Evolutionary conservation across 495 filamentous ascomycete genomes (phyloP).

Genomic region (Penicillium riverlandense): DNA sequence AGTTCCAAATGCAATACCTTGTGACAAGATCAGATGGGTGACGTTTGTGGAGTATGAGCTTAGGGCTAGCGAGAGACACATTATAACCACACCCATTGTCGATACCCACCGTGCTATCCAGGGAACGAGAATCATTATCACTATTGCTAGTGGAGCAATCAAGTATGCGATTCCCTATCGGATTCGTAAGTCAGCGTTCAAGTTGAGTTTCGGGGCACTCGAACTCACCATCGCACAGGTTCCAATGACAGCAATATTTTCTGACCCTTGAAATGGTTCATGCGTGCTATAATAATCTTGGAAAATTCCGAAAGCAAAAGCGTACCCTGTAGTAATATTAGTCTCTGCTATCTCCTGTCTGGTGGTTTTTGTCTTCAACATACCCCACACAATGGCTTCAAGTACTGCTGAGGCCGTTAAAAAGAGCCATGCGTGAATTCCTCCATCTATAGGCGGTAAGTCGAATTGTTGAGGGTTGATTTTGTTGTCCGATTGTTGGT

Average conservation of each 20-base stretch:
- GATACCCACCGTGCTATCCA: slow-evolving; percentile 22
- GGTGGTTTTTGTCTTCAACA: slow-evolving; percentile 1
- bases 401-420: slow-evolving; percentile 52
- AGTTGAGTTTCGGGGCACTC: neutral
- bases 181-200: neutral
- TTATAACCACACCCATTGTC: slow-evolving; percentile 34
- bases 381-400: slow-evolving; percentile 60
- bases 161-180: slow-evolving; percentile 42
- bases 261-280: slow-evolving; percentile 34
- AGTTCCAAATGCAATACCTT: slow-evolving; percentile 42
- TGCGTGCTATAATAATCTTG: slow-evolving; percentile 48
- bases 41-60: slow-evolving; percentile 38
- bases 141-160: slow-evolving; percentile 26
- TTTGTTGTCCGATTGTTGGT: slow-evolving; percentile 2
- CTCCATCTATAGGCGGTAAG: slow-evolving; percentile 51
- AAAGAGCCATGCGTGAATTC: slow-evolving; percentile 57
- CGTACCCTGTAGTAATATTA: slow-evolving; percentile 42
- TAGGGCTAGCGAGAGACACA: slow-evolving; percentile 28
- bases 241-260: slow-evolving; percentile 36
- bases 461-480: neutral
- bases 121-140: slow-evolving; percentile 25
- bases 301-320: slow-evolving; percentile 55
- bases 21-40: slow-evolving; percentile 38
- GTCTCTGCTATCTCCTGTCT: neutral
- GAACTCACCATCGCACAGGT: slow-evolving; percentile 34